Conservation (phyloP, 345 rosid species). For the Anastatica hierochuntica region DNA sequence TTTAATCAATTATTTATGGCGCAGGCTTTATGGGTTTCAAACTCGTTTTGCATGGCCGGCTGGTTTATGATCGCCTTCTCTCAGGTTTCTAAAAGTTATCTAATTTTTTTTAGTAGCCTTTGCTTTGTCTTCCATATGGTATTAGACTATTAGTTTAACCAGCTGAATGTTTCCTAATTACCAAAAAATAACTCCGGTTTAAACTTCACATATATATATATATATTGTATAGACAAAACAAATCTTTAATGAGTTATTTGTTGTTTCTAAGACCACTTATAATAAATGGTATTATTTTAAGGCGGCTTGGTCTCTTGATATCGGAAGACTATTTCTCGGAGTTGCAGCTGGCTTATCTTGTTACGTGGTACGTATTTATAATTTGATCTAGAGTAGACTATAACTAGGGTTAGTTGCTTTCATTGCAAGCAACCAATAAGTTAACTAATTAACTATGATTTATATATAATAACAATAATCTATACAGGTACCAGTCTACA, state of each 20-base stretch:
- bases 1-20: not conserved
- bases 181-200: not conserved
- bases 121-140: not conserved
- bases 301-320: constrained; percentile 51
- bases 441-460: not conserved
- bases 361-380: constrained; percentile 50
- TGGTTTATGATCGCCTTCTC: constrained; percentile 45
- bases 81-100: constrained; percentile 22
- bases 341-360: constrained; percentile 71
- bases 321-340: constrained; percentile 64
- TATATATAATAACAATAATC: not conserved
- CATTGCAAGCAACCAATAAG: not conserved
- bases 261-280: not conserved
- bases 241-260: not conserved
- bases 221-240: not conserved
- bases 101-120: not conserved
- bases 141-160: not conserved
- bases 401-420: not conserved
- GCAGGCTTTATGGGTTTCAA: constrained; percentile 36
- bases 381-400: no score
- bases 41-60: constrained; percentile 32
- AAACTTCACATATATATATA: not conserved
- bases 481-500: constrained; percentile 59
- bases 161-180: not conserved
- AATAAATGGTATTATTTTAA: constrained; percentile 9